phyloP scores from a whole-genome alignment of 495 filamentous ascomycete genomes.

The Annulohypoxylon bovei region DNA sequence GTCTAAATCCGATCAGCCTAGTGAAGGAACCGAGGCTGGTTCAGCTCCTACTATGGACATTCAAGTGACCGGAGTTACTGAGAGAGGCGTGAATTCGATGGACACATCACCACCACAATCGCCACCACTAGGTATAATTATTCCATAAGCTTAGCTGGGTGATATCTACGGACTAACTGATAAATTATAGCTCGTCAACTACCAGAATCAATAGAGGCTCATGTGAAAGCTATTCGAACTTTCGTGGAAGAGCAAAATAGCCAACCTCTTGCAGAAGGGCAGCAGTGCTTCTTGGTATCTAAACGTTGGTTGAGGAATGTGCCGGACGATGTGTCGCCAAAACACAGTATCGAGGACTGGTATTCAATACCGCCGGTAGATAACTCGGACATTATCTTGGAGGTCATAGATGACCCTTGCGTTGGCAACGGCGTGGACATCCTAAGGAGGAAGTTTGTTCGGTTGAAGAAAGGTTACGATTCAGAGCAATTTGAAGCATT shows the following conservation, averaged over 20 bases:
- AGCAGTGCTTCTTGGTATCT: slow-evolving; percentile 82
- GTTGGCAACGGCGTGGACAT: slow-evolving; percentile 47
- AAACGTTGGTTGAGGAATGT: slow-evolving; percentile 81
- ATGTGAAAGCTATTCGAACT: slow-evolving; percentile 74
- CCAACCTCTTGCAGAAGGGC: slow-evolving; percentile 68
- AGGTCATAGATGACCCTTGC: slow-evolving; percentile 57
- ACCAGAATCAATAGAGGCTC: slow-evolving; percentile 50
- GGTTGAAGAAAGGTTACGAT: slow-evolving; percentile 76
- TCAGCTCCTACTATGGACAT: neutral
- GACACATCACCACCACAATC: slow-evolving; percentile 1
- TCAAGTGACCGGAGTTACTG: neutral
- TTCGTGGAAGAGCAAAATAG: slow-evolving; percentile 66
- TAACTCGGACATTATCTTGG: slow-evolving; percentile 75
- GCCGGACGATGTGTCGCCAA: slow-evolving; percentile 40
- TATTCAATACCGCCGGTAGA: slow-evolving; percentile 70
- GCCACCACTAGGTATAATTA: slow-evolving; percentile 13
- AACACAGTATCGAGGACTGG: slow-evolving; percentile 29
- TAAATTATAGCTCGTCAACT: slow-evolving; percentile 26
- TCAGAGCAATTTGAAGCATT: slow-evolving; percentile 79
- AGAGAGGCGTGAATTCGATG: slow-evolving; percentile 1
- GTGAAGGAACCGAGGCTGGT: neutral
- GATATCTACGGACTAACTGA: slow-evolving; percentile 14
- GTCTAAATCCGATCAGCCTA: slow-evolving; percentile 15
- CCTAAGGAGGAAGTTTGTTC: slow-evolving; percentile 68
- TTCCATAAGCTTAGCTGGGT: neutral